Evolutionary conservation across 2,329 filamentous ascomycete species (phyloP), one percentile per base, ranked within the genome.

Genomic region (Nemania sp.): DNA sequence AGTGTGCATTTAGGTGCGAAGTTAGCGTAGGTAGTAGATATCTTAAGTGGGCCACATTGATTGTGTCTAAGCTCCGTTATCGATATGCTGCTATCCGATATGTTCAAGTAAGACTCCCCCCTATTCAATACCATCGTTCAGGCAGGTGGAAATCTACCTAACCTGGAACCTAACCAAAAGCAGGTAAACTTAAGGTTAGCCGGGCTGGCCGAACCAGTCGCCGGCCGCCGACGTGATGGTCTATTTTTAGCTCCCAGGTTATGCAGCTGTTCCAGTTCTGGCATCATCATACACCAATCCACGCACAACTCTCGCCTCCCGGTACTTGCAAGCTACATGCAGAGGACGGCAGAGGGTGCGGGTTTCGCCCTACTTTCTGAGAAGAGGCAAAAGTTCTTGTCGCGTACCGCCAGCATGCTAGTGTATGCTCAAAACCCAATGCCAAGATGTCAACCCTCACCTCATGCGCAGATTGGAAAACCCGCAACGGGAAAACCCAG

Each of bases 371-470:
- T 60, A 43, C 56, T 49, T 61, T 47, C 57, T 47, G 47, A 51
- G 55, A 54, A 57, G 46, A 50, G 50, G 48, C 54, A n/a, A 52
- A 59, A 48, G 69, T 71, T 57, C 60, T 65, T 54, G 29, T 46
- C 46, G 42, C 58, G 69, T 72, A 71, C 69, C 66, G 59, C 64
- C 60, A 59, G 68, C 5, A 15, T 34, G 15, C 46, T 60, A 50
- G 25, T 61, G 34, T 47, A 50, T 53, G 52, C 39, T 49, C 52
- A 54, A 59, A 53, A 39, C 39, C 43, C 59, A 60, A 47, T 59
- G 71, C 69, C 71, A 71, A 72, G 69, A 63, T 62, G 69, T 70
- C 62, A 65, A 73, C 66, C 65, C 63, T 70, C 67, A 7, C 69
- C 70, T 68, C 68, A 70, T 69, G 68, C 64, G 68, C 62, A 56